Base-by-base conservation (phyloP, 345 rosid genomes). In the Citrus glauca region DNA sequence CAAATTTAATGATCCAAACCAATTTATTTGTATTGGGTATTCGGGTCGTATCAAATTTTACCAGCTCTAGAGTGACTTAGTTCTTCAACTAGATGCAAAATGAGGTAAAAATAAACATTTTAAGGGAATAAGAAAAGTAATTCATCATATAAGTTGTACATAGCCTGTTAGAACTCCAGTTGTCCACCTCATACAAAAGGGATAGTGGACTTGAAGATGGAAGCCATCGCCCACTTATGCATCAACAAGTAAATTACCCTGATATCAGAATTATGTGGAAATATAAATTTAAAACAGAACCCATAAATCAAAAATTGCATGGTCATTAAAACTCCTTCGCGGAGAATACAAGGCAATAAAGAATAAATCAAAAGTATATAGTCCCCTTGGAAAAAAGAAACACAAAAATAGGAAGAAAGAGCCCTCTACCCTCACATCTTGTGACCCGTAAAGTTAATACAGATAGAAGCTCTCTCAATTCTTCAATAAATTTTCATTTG, bases 161-260 rank as follows among this genome's bases (percentile, higher is more conserved):
- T 87, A 96, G 97, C 89, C 82, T 86, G 88, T 93, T 88, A 62
- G 99, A 95, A 78, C 72, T 79, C 79, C 85, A 88, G 87, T 97
- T 93, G n/a, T 93, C 99, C 27, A 81, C 91, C 84, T 96, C 97
- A 63, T 75, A 87, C 59, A 88, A 81, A 61, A 81, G 91, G 27
- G 98, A 85, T 82, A 85, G 87, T 72, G 93, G 90, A 85, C 84
- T 81, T 68, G 92, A 72, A 83, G 91, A 85, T 77, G 89, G 90
- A 67, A 88, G 69, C 98, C 97, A 92, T 77, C 93, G 94, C 78
- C 93, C 97, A 88, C 99, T 95, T 93, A 90, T 86, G 89, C 88
- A 95, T 91, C 89, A 91, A 91, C 88, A 91, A 91, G 90, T 85
- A 95, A 90, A 91, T 82, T 79, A 91, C 67, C 92, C 92, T 89